Conservation (phyloP, 495 filamentous ascomycete genomes). For the Bacidia rubella region DNA sequence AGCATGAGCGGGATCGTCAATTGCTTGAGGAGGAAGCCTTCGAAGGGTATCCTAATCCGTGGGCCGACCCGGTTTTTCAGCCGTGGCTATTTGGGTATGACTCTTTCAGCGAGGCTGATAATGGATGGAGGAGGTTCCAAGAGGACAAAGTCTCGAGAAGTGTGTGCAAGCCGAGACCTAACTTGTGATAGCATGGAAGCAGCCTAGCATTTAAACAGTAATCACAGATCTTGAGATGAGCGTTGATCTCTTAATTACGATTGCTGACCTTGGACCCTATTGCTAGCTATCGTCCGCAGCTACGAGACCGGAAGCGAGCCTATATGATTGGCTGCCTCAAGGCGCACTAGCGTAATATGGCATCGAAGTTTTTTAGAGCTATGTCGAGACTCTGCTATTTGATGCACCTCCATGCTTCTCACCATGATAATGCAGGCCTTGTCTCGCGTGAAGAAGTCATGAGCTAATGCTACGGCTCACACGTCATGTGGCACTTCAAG, state of each 20-base stretch:
- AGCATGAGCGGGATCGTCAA: constrained; percentile 35
- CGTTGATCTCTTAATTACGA: no score
- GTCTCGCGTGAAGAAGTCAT: background rate
- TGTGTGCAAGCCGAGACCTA: background rate
- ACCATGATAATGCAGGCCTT: background rate
- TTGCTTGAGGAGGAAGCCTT: constrained; percentile 24
- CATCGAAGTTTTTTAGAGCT: no score
- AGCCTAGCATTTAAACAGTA: no score
- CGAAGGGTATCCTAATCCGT: constrained; percentile 32
- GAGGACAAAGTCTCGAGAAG: background rate
- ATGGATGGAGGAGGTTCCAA: constrained; percentile 20
- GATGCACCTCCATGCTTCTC: background rate
- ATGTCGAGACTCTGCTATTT: no score
- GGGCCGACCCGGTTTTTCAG: constrained; percentile 36
- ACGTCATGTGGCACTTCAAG: background rate
- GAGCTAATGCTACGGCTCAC: background rate
- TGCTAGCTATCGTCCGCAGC: no score
- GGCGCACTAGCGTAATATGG: no score
- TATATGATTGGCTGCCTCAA: no score
- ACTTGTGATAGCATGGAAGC: no score
- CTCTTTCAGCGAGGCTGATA: constrained; percentile 30
- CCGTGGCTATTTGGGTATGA: constrained; percentile 36
- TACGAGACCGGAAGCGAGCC: no score
- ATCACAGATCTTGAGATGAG: no score
- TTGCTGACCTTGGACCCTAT: no score